A percentile compares a stretch with the other conserved stretches of the same genome.
phyloP scores from a whole-genome alignment of 2,329 filamentous ascomycete species.

The Stylonectria norvegica region DNA sequence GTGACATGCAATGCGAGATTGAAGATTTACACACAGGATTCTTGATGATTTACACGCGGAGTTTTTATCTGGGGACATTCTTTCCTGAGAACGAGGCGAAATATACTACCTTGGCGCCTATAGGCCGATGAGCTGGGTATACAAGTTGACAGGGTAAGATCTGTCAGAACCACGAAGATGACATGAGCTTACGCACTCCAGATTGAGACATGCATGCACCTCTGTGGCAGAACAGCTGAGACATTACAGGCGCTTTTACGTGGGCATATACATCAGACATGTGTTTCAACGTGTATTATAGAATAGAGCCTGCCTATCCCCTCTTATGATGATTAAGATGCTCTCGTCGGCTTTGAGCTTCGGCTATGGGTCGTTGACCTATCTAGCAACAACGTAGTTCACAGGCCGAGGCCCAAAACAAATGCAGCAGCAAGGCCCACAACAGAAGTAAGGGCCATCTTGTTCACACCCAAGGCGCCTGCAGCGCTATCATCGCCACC shows the following conservation, averaged over 20 bases:
- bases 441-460: slow-evolving; percentile 31
- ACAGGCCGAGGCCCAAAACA: slow-evolving; percentile 36
- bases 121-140: slow-evolving; percentile 9
- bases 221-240: too few species aligned
- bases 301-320: slow-evolving; percentile 15
- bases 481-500: slow-evolving; percentile 22
- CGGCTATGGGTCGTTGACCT: too few species aligned
- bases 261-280: too few species aligned
- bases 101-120: slow-evolving; percentile 8
- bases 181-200: slow-evolving; percentile 12
- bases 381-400: slow-evolving; percentile 8
- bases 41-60: slow-evolving; percentile 4
- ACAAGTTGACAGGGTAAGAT: slow-evolving; percentile 21
- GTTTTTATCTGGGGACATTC: slow-evolving; percentile 5
- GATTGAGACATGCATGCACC: slow-evolving; percentile 24
- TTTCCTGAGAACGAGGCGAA: slow-evolving; percentile 13
- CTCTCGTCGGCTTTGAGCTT: too few species aligned
- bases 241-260: too few species aligned
- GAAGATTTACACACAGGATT: slow-evolving; percentile 9
- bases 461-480: slow-evolving; percentile 21
- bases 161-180: too few species aligned
- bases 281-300: slow-evolving; percentile 15
- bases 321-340: too few species aligned
- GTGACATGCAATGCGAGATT: neutral
- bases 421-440: slow-evolving; percentile 39